Conservation (phyloP, 202 grass and related monocot genomes). For the Panicum hallii region DNA sequence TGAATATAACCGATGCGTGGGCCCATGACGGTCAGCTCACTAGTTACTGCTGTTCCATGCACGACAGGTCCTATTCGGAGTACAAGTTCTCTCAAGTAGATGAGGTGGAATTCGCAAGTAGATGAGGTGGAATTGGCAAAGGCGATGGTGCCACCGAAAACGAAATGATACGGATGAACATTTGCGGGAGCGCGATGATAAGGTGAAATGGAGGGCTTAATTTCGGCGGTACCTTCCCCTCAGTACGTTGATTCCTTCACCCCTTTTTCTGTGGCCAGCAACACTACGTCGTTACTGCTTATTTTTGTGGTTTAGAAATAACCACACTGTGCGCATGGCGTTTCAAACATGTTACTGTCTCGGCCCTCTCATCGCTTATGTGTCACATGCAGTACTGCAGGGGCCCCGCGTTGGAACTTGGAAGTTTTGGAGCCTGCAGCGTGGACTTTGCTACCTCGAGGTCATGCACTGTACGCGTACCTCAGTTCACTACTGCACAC, state of each 20-base stretch:
- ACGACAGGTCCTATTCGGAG: slow-evolving; percentile 35
- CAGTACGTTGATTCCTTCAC: neutral
- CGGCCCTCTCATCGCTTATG: neutral
- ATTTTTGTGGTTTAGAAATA: neutral
- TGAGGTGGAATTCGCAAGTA: slow-evolving; percentile 36
- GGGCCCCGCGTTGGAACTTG: neutral
- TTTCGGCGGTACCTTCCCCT: slow-evolving; percentile 3
- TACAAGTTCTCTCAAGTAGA: slow-evolving; percentile 42
- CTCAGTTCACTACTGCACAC: neutral
- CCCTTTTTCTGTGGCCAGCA: slow-evolving; percentile 26
- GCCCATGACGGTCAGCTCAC: slow-evolving; percentile 8
- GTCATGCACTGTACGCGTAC: too few relatives aligned
- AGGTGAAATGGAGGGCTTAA: slow-evolving; percentile 40
- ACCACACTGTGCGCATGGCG: slow-evolving; percentile 1
- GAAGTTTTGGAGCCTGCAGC: too few relatives aligned
- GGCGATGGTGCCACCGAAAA: slow-evolving; percentile 31
- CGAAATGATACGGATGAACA: slow-evolving; percentile 42
- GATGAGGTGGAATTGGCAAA: slow-evolving; percentile 42
- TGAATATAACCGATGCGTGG: slow-evolving; percentile 39
- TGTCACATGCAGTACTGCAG: neutral
- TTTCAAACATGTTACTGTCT: slow-evolving; percentile 26
- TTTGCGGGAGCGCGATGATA: neutral
- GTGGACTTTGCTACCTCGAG: too few relatives aligned
- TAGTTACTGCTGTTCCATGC: slow-evolving; percentile 23
- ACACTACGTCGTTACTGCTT: neutral